These are phyloP conservation scores for Penicillium sp. DNA, from an alignment of 2,329 filamentous ascomycete genomes.

Conservation along the genomic window DNA sequence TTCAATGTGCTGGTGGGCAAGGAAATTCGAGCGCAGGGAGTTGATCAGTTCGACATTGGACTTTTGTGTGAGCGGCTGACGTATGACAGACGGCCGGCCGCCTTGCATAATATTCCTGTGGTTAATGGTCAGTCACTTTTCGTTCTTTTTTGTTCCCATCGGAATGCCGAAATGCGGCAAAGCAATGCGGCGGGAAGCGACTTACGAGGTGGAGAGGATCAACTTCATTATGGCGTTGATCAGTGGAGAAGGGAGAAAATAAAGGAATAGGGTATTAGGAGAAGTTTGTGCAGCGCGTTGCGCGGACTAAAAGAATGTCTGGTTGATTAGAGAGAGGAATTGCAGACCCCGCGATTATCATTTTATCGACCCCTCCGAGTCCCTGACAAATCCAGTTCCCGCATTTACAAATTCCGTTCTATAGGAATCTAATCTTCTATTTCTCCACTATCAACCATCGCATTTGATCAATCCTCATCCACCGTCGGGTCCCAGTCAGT, in stretches of 20 bases:
- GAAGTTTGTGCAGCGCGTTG: background rate
- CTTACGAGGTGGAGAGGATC: constrained; percentile 82
- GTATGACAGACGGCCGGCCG: constrained; percentile 78
- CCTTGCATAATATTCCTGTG: constrained; percentile 78
- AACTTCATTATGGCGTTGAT: constrained; percentile 71
- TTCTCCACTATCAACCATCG: background rate
- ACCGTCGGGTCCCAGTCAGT: constrained; percentile 59
- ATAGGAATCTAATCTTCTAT: background rate
- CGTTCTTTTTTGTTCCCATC: background rate
- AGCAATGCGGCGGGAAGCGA: constrained; percentile 12
- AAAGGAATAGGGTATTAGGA: background rate
- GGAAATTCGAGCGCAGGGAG: constrained; percentile 80
- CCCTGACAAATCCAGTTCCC: constrained; percentile 21
- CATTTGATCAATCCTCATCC: constrained; percentile 27
- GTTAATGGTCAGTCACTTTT: constrained; percentile 1
- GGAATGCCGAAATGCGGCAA: background rate
- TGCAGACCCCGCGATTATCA: constrained; percentile 25
- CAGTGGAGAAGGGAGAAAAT: background rate
- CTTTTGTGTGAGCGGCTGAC: constrained; percentile 72
- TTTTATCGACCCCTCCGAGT: constrained; percentile 2
- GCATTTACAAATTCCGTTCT: background rate
- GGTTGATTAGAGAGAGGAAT: background rate
- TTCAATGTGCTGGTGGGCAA: constrained; percentile 66
- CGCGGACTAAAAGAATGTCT: background rate
- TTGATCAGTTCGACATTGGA: constrained; percentile 93